These are phyloP conservation scores for Chrysosporium queenslandicum DNA, from an alignment of 2,329 filamentous ascomycete species.

Conservation along the genomic window DNA sequence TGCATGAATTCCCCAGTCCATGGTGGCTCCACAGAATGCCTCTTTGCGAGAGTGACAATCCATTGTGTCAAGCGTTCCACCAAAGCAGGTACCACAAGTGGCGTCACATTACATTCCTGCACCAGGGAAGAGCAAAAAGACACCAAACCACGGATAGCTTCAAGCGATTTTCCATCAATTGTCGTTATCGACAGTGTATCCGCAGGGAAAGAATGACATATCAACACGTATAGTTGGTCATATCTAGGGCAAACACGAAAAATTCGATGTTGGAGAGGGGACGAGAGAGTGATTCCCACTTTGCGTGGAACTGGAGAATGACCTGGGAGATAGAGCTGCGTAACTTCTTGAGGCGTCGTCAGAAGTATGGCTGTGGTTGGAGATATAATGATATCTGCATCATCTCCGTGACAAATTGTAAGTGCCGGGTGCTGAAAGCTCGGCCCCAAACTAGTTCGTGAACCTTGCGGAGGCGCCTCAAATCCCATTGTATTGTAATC, in stretches of 20 bases:
- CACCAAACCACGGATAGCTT: conserved; percentile 18
- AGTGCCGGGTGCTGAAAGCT: no score
- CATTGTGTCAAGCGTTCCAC: conserved; percentile 45
- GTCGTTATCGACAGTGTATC: conserved; percentile 18
- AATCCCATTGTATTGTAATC: conserved; percentile 14
- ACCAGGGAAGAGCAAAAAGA: conserved; percentile 23
- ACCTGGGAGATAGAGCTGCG: conserved; percentile 61
- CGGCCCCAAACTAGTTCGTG: no score
- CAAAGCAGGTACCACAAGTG: conserved; percentile 13
- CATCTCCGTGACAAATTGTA: conserved; percentile 8
- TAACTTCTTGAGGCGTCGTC: conserved; percentile 60
- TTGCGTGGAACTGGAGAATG: conserved; percentile 29
- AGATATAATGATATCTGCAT: conserved; percentile 61
- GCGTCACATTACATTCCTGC: conserved; percentile 1
- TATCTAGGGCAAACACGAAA: conserved; percentile 49
- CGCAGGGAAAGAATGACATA: conserved; percentile 37
- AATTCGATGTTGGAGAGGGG: conserved; percentile 49
- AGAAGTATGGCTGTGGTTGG: conserved; percentile 58
- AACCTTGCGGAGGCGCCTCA: neutral
- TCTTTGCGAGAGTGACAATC: conserved; percentile 45
- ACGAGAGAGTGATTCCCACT: conserved; percentile 18
- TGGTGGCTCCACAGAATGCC: conserved; percentile 26
- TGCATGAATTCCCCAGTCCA: conserved; percentile 2
- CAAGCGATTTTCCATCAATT: conserved; percentile 15
- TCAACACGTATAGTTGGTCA: conserved; percentile 56